These are phyloP conservation scores for Schwanniomyces pseudopolymorphus DNA, from an alignment of 805 yeast species.

Conservation along the genomic window DNA sequence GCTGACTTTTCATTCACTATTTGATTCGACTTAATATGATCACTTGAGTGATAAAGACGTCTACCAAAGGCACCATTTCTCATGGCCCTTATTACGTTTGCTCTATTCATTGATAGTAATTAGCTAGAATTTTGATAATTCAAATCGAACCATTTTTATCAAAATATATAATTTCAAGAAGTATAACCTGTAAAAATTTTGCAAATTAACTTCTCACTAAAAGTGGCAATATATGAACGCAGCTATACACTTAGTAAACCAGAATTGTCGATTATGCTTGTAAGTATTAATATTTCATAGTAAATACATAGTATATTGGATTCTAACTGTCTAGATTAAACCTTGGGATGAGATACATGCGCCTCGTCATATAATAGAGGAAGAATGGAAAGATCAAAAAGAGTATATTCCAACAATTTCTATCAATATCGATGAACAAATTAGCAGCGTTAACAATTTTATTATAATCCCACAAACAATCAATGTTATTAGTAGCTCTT, in stretches of 20 bases:
- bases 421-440: slow-evolving; percentile 13
- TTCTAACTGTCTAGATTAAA: slow-evolving; percentile 35
- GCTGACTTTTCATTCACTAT: slow-evolving; percentile 30
- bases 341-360: slow-evolving; percentile 49
- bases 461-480: slow-evolving; percentile 30
- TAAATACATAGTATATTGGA: background rate
- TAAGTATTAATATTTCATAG: slow-evolving; percentile 11
- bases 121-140: background rate
- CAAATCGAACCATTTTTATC: background rate
- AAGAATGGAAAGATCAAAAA: slow-evolving; percentile 29
- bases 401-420: slow-evolving; percentile 26
- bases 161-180: background rate
- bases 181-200: background rate
- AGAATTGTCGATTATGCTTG: slow-evolving; percentile 14
- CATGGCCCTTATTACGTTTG: background rate
- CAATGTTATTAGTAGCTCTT: slow-evolving; percentile 15
- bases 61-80: background rate
- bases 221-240: background rate
- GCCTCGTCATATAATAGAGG: slow-evolving; percentile 54
- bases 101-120: background rate
- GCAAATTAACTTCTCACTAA: background rate
- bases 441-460: slow-evolving; percentile 17
- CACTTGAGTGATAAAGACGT: slow-evolving; percentile 31
- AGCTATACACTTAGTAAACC: background rate
- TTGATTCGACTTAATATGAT: slow-evolving; percentile 35